A percentile compares a stretch with the other conserved stretches of the same genome.
phyloP scores from a whole-genome alignment of 1,139 yeast species.

The Kodamaea suecica region DNA sequence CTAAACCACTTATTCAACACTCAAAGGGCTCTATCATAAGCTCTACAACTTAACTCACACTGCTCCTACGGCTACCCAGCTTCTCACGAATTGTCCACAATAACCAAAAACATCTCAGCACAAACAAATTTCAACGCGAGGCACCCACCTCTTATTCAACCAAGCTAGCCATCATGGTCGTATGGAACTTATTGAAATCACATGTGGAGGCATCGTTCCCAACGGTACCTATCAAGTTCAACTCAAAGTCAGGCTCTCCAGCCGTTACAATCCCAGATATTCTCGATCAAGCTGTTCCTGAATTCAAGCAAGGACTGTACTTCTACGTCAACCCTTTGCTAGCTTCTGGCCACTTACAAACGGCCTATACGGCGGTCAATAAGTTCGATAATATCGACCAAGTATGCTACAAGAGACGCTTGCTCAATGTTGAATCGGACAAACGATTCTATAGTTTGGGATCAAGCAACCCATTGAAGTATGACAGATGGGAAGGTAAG shows the following conservation, averaged over 20 bases:
- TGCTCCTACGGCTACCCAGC: too few relatives aligned
- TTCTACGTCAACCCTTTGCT: slow-evolving; percentile 39
- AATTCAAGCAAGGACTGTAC: slow-evolving; percentile 30
- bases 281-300: slow-evolving; percentile 28
- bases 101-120: too few relatives aligned
- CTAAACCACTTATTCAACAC: too few relatives aligned
- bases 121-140: too few relatives aligned
- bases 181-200: slow-evolving; percentile 21
- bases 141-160: too few relatives aligned
- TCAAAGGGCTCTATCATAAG: too few relatives aligned
- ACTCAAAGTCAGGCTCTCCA: slow-evolving; percentile 12
- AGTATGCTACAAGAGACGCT: slow-evolving; percentile 37
- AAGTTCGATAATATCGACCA: slow-evolving; percentile 35
- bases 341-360: slow-evolving; percentile 44
- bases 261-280: slow-evolving; percentile 25
- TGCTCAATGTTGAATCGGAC: slow-evolving; percentile 30
- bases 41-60: too few relatives aligned
- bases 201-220: slow-evolving; percentile 28
- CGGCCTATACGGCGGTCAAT: slow-evolving; percentile 44
- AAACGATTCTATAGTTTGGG: slow-evolving; percentile 26
- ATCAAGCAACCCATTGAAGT: slow-evolving; percentile 29
- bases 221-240: slow-evolving; percentile 25
- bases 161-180: slow-evolving; percentile 4
- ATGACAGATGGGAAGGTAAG: slow-evolving; percentile 42
- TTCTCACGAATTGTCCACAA: too few relatives aligned